These are phyloP conservation scores for Evernia prunastri DNA, from an alignment of 495 filamentous ascomycete genomes.

Conservation along the genomic window DNA sequence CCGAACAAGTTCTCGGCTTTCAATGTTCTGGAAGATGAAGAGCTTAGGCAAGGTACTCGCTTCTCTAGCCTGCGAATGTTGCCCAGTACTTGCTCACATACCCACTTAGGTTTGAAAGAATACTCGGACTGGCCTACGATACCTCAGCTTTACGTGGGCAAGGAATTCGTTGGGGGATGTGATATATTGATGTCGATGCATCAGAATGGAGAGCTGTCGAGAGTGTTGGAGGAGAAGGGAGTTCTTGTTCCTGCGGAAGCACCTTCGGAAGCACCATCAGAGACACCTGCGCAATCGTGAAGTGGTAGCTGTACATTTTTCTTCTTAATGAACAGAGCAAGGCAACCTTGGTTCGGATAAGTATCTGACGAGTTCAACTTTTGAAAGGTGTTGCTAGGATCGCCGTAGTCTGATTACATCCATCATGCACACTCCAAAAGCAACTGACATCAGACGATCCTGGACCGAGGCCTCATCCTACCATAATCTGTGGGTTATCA, in stretches of 20 bases:
- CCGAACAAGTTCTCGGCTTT: constrained; percentile 95
- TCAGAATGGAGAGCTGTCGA: constrained; percentile 88
- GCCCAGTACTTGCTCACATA: constrained; percentile 11
- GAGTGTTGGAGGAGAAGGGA: constrained; percentile 81
- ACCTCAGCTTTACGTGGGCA: constrained; percentile 89
- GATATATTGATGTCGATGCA: constrained; percentile 98
- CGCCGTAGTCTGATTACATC: background rate
- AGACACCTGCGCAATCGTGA: background rate
- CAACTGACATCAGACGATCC: background rate
- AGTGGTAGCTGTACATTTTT: background rate
- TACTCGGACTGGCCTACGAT: constrained; percentile 99
- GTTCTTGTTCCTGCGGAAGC: constrained; percentile 58
- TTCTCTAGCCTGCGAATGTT: background rate
- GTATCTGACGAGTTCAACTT: background rate
- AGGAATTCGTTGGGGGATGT: constrained; percentile 94
- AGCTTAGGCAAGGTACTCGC: constrained; percentile 71
- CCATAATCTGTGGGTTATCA: background rate
- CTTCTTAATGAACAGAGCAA: background rate
- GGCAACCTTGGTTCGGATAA: background rate
- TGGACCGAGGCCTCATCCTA: background rate
- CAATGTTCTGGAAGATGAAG: constrained; percentile 89
- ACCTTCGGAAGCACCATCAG: constrained; percentile 1
- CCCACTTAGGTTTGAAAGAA: constrained; percentile 78
- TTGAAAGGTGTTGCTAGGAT: background rate
- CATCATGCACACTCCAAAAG: background rate